phyloP scores from a whole-genome alignment of 225 moss, liverwort and hornwort genomes.

The Rhytidiadelphus loreus region DNA sequence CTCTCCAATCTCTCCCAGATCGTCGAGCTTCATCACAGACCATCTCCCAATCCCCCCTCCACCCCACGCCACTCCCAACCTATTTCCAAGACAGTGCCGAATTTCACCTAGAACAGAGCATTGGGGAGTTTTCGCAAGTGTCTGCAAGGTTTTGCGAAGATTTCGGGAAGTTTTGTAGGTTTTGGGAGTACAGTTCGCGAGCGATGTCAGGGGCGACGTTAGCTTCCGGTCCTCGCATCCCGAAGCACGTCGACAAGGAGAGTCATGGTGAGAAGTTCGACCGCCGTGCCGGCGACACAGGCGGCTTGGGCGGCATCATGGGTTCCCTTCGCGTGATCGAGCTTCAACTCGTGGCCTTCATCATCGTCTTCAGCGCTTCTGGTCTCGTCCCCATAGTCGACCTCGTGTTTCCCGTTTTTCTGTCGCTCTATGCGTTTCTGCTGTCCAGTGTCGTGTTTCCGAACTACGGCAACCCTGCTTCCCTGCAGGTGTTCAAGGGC shows the following conservation, averaged over 20 bases:
- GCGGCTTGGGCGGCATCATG: slow-evolving; percentile 44
- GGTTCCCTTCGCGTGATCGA: slow-evolving; percentile 47
- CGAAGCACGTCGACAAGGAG: slow-evolving; percentile 11
- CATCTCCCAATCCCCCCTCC: background rate
- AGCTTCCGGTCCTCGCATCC: slow-evolving; percentile 28
- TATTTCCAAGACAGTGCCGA: background rate
- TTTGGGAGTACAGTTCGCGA: background rate
- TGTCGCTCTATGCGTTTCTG: slow-evolving; percentile 30
- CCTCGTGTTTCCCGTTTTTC: slow-evolving; percentile 31
- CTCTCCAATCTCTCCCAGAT: too few species aligned
- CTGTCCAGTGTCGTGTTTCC: slow-evolving; percentile 32
- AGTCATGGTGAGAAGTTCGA: slow-evolving; percentile 22
- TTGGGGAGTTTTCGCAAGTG: too few species aligned
- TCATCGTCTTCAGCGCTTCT: slow-evolving; percentile 47
- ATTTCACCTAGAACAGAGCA: background rate
- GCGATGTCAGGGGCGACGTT: slow-evolving; percentile 55
- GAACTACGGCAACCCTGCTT: slow-evolving; percentile 21
- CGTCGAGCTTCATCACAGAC: background rate
- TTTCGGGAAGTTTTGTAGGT: background rate
- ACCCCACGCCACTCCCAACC: background rate
- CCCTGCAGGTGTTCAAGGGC: slow-evolving; percentile 63
- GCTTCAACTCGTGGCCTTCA: slow-evolving; percentile 50
- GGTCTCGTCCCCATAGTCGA: slow-evolving; percentile 39
- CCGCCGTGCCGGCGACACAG: slow-evolving; percentile 5
- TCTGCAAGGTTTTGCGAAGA: background rate